Evolutionary conservation across 768 basidiomycete genomes (phyloP).

Genomic region (Leccinum disarticulatum): DNA sequence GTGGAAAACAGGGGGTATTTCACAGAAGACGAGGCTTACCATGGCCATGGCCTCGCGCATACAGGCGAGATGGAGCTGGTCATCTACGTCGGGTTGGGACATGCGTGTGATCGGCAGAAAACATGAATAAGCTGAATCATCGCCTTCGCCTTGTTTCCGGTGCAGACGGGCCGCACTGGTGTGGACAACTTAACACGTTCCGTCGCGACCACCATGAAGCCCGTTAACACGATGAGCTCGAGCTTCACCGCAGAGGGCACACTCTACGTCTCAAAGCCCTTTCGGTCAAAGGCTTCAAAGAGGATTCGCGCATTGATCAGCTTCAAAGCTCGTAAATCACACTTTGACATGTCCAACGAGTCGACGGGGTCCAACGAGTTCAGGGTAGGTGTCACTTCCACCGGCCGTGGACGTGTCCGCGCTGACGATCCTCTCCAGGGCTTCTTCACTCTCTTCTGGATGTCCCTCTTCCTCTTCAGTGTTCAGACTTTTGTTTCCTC

Average conservation of each 20-base stretch:
- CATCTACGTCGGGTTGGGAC: not conserved
- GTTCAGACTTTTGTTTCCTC: conserved; percentile 75
- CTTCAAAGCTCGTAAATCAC: conserved; percentile 83
- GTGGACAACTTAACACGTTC: conserved; percentile 4
- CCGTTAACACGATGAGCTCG: not conserved
- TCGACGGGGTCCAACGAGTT: conserved; percentile 79
- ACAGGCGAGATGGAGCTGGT: conserved; percentile 51
- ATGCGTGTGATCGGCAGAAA: not conserved
- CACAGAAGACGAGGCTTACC: conserved; percentile 42
- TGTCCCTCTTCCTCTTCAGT: conserved; percentile 80
- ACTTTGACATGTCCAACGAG: conserved; percentile 81
- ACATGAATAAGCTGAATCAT: not conserved
- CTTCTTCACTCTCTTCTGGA: conserved; percentile 95
- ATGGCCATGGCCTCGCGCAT: conserved; percentile 84
- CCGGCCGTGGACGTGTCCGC: conserved; percentile 2
- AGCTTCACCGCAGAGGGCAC: conserved; percentile 58
- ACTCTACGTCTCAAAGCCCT: conserved; percentile 73
- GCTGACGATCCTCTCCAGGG: conserved; percentile 49
- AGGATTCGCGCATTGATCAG: conserved; percentile 81
- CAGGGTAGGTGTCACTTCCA: conserved; percentile 44
- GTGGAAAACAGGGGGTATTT: not conserved
- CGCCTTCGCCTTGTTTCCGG: conserved; percentile 9
- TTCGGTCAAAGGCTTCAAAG: conserved; percentile 70
- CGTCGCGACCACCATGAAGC: conserved; percentile 16
- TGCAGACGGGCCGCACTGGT: not conserved